Evolutionary conservation across 2,329 filamentous ascomycete species (phyloP).

Genomic region (Orbilia ellipsospora): DNA sequence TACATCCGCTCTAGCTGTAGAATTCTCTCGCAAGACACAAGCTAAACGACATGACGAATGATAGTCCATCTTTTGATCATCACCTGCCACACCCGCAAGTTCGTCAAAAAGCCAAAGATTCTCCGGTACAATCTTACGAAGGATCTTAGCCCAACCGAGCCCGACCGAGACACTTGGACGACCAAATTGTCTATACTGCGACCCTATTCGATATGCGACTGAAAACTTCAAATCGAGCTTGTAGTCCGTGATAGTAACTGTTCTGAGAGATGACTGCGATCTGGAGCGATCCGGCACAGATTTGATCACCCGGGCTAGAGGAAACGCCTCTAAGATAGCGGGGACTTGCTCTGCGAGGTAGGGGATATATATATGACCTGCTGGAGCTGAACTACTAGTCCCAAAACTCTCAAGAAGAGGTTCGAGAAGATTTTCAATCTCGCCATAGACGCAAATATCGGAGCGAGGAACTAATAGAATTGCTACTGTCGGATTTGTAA

Average conservation of each 20-base stretch:
- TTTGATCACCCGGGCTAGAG: background rate
- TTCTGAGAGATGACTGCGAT: constrained; percentile 1
- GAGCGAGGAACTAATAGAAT: background rate
- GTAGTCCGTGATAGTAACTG: constrained; percentile 7
- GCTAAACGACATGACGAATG: constrained; percentile 7
- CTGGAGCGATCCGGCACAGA: background rate
- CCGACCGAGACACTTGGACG: background rate
- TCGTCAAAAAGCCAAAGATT: constrained; percentile 3
- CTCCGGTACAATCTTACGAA: background rate
- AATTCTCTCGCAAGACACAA: constrained; percentile 10
- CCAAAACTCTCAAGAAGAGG: constrained; percentile 1
- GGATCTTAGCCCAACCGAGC: background rate
- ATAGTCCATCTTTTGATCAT: background rate
- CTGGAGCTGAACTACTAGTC: background rate
- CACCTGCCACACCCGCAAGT: background rate
- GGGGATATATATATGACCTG: background rate
- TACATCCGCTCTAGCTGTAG: background rate
- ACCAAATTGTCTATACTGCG: constrained; percentile 3
- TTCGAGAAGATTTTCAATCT: background rate
- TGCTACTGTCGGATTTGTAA: background rate
- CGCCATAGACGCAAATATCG: background rate
- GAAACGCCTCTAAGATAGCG: background rate
- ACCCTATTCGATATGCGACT: constrained; percentile 7
- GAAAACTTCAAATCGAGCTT: constrained; percentile 21
- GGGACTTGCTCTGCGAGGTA: constrained; percentile 2